Conservation (phyloP, 2,329 filamentous ascomycete species). For the Fusarium sp. region DNA sequence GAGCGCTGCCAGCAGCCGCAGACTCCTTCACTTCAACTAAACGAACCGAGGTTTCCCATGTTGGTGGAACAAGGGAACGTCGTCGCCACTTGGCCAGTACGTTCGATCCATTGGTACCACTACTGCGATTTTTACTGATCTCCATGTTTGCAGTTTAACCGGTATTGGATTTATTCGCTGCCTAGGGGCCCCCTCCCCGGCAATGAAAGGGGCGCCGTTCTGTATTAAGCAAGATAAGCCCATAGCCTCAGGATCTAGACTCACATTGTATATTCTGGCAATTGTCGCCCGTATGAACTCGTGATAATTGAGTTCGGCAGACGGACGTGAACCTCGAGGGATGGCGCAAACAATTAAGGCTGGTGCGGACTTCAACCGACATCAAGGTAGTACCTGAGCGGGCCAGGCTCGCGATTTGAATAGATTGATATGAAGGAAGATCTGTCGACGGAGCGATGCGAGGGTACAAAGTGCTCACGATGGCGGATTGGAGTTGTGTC, state of each 20-base stretch:
- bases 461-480: conserved; percentile 18
- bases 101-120: conserved; percentile 27
- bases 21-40: conserved; percentile 75
- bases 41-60: conserved; percentile 71
- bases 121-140: conserved; percentile 51
- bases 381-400: conserved; percentile 64
- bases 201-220: conserved; percentile 35
- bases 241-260: conserved; percentile 36
- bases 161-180: conserved; percentile 40
- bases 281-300: conserved; percentile 69
- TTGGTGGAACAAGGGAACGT: conserved; percentile 65
- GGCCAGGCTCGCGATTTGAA: conserved; percentile 46
- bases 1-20: conserved; percentile 76
- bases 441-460: conserved; percentile 22
- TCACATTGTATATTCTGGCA: conserved; percentile 66
- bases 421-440: conserved; percentile 18
- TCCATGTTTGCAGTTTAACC: conserved; percentile 59
- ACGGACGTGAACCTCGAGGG: conserved; percentile 70
- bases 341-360: conserved; percentile 68
- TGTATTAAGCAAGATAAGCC: conserved; percentile 44
- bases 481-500: conserved; percentile 8
- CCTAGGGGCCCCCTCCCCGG: conserved; percentile 40
- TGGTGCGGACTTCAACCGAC: conserved; percentile 70
- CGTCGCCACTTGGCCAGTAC: conserved; percentile 49
- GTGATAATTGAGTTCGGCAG: conserved; percentile 67